Percentiles rank a stretch among this genome's conserved stretches.
phyloP scores from a whole-genome alignment of 2,329 filamentous ascomycete species.

The Emmonsiellopsis sp. region DNA sequence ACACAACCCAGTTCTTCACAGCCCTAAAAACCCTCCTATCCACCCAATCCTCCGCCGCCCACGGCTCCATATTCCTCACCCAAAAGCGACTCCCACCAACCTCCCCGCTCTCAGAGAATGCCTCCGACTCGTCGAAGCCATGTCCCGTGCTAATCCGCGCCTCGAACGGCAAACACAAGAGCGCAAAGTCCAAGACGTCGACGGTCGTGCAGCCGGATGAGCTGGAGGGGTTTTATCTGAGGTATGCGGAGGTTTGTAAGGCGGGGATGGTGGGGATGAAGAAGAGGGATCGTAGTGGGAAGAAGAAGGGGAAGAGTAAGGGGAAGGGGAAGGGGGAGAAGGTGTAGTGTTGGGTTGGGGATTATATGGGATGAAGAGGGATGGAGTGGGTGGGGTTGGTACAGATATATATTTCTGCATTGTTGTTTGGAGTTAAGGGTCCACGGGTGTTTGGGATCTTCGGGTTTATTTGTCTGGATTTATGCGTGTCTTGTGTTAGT shows the following conservation, averaged over 20 bases:
- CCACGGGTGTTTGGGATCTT: no score
- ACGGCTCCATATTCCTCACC: constrained; percentile 36
- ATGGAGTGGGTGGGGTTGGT: not conserved
- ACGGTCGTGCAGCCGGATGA: constrained; percentile 71
- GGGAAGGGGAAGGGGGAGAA: constrained; percentile 47
- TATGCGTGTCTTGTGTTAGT: not conserved
- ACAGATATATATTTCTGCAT: not conserved
- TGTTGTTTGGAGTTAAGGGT: no score
- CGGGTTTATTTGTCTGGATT: not conserved
- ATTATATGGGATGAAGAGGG: not conserved
- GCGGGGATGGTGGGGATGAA: constrained; percentile 79
- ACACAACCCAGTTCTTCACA: constrained; percentile 31
- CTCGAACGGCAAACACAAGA: constrained; percentile 63
- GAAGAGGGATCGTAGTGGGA: constrained; percentile 85
- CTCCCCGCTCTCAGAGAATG: constrained; percentile 31
- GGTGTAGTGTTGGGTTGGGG: not conserved
- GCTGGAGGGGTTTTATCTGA: constrained; percentile 69
- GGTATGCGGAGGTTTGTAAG: constrained; percentile 89
- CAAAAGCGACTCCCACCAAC: constrained; percentile 30
- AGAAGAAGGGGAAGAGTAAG: constrained; percentile 68
- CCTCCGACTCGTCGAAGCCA: constrained; percentile 50
- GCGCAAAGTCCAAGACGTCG: constrained; percentile 65
- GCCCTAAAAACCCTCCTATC: constrained; percentile 31
- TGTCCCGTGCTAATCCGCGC: constrained; percentile 73
- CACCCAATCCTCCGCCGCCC: constrained; percentile 29